Evolutionary conservation across 805 yeast genomes (phyloP).

Genomic region (Lipomyces kockii): DNA sequence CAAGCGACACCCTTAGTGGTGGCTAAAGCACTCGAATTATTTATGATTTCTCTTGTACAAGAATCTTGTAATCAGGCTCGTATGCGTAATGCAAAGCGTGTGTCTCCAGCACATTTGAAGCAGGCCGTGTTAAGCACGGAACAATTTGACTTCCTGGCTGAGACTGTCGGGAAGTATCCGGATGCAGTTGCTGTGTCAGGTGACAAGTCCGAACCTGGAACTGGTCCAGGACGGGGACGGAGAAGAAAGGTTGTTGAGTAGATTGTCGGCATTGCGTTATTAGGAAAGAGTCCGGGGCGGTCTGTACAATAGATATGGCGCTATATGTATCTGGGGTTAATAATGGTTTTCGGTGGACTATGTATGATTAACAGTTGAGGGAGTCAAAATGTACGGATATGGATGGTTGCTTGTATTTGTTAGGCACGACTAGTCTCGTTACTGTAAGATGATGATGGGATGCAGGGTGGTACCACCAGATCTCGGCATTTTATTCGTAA

Average conservation of each 20-base stretch:
- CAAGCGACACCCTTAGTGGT: conserved; percentile 99
- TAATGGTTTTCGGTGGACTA: neutral
- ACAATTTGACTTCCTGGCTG: conserved; percentile 90
- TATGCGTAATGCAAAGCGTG: conserved; percentile 73
- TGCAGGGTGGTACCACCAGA: too few relatives aligned
- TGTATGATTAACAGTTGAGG: neutral
- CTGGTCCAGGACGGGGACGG: conserved; percentile 30
- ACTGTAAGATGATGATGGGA: too few relatives aligned
- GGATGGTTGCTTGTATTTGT: neutral
- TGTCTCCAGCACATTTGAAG: conserved; percentile 80
- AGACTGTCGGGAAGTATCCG: conserved; percentile 66
- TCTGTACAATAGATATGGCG: neutral
- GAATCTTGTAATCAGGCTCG: conserved; percentile 80
- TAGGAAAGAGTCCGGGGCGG: neutral
- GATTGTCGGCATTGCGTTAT: neutral
- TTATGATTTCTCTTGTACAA: conserved; percentile 86
- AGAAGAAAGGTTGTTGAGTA: conserved; percentile 21
- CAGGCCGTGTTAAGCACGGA: conserved; percentile 84
- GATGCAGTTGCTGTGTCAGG: conserved; percentile 46
- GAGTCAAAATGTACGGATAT: neutral
- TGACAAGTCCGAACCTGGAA: conserved; percentile 29
- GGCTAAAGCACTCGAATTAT: conserved; percentile 91
- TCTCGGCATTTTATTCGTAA: too few relatives aligned
- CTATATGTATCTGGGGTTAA: neutral
- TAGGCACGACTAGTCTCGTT: neutral